Conservation (phyloP, 768 basidiomycete species). For the Boletus pseudopeckii region DNA sequence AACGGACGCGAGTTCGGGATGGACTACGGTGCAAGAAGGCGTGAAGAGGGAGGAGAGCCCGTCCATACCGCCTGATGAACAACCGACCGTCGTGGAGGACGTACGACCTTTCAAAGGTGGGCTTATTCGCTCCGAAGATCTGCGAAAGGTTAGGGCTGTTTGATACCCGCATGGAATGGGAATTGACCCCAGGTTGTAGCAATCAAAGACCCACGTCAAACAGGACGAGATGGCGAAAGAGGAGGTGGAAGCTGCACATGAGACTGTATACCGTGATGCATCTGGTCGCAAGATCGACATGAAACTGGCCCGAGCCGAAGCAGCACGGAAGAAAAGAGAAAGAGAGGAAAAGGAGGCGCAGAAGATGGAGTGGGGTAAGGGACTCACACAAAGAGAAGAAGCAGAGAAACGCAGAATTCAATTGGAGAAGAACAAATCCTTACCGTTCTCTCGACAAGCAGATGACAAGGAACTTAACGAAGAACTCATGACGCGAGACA, state of each 20-base stretch:
- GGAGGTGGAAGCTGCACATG: slow-evolving; percentile 64
- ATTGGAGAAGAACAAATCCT: slow-evolving; percentile 62
- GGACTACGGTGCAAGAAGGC: slow-evolving; percentile 66
- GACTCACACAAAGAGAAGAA: slow-evolving; percentile 84
- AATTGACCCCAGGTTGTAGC: slow-evolving; percentile 9
- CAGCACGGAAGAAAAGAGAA: slow-evolving; percentile 74
- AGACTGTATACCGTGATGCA: slow-evolving; percentile 93
- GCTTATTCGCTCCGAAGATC: slow-evolving; percentile 69
- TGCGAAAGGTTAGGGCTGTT: slow-evolving; percentile 50
- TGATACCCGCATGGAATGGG: neutral
- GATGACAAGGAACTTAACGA: slow-evolving; percentile 88
- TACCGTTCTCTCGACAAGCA: slow-evolving; percentile 70
- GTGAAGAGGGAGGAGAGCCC: slow-evolving; percentile 44
- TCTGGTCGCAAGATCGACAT: slow-evolving; percentile 87
- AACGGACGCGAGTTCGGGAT: slow-evolving; percentile 51
- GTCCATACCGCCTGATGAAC: slow-evolving; percentile 60
- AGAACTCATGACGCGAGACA: slow-evolving; percentile 70
- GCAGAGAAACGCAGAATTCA: slow-evolving; percentile 62
- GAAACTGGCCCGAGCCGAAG: slow-evolving; percentile 80
- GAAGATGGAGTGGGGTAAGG: slow-evolving; percentile 99
- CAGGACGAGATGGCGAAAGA: slow-evolving; percentile 37
- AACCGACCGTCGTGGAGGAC: slow-evolving; percentile 56
- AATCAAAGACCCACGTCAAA: slow-evolving; percentile 40
- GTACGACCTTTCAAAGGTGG: slow-evolving; percentile 62
- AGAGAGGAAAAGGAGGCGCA: slow-evolving; percentile 80